Evolutionary conservation across 106 monocot genomes (phyloP), one percentile per base, ranked within the genome.

Genomic region (Phalaenopsis equestris): DNA sequence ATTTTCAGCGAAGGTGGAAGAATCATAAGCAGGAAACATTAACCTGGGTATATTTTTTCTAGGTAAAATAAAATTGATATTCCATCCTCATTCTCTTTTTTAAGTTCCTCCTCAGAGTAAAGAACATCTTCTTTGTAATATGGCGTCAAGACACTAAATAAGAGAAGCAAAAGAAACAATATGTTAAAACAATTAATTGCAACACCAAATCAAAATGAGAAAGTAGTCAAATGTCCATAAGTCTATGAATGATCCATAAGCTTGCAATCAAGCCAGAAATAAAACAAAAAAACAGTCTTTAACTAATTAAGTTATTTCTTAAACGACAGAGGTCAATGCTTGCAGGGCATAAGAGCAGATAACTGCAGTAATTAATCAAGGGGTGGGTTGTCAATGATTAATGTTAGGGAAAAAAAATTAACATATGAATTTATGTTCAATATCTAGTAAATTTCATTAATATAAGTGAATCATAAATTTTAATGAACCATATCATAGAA

Each of bases 91-190:
- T 96, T 96, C 52, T 92, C 86, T 38, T 82, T 86, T 55, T 90
- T 81, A 77, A 96, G 90, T 72, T 96, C 96, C 1, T 96, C 94
- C 75, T 91, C 88, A 37, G 93, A 96, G 79, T 93, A 96, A 48
- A 96, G 87, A 56, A 94, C 94, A 75, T 91, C 91, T 79, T 96
- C 96, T 80, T 86, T 92, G 80, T 87, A 96, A 81, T 94, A 96
- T 83, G 96, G 96, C 87, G 96, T 96, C 86, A 96, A 79, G 80
- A 96, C 96, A 87, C 96, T 94, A 57, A 77, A 64, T 42, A 39
- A 24, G 57, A 73, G n/a, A 41, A 77, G 24, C 17, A 82, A 64
- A 82, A 21, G 56, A 55, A 73, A 73, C 36, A 24, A 41, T 72
- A 72, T 72, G 72, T 72, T 42, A 24, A 74, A 74, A 39, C 70